Base-by-base conservation (phyloP, 345 rosid species). In the Camelina laxa region DNA sequence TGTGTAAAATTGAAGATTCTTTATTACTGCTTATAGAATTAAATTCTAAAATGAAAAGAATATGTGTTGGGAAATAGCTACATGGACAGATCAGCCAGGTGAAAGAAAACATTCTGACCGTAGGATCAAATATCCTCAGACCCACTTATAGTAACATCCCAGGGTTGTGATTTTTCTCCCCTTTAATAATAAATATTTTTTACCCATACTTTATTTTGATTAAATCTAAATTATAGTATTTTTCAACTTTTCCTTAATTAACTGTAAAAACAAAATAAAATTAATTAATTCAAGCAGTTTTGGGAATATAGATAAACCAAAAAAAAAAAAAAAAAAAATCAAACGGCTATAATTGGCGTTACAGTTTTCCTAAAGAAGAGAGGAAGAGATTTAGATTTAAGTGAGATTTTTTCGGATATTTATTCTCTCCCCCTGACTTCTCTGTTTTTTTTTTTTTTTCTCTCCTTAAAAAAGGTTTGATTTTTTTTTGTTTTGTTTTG, bases 271-370 rank as follows among this genome's bases (percentile, higher is more conserved):
- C 16, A 58, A 20, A 17, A 47, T 21, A 57, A 21, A 58, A 39
- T 11, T 8, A 54, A 54, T 60, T 38, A 69, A 31, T 27, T 27
- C 36, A 66, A 69, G 71, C 75, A 70, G 75, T 70, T 63, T 70
- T 14, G 17, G 39, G 56, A 51, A 48, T 62, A 69, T 68, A 75
- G 44, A 70, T 9, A 63, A 56, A 56, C 51, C 9, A 57, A 27
- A 27, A 5, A 5, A 33, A 0, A 33, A 33, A 30, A 30, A 30
- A 33, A 65, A 72, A 72, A 50, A 73, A 57, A 78, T 66, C 77
- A 78, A 77, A 78, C 90, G 90, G 92, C 97, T 87, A 84, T 85
- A 79, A 86, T 86, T 81, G 80, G 71, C 82, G 81, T 77, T 72
- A 72, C 76, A 73, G 80, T 67, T 61, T 76, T 70, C 63, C 51